Evolutionary conservation across 2,329 filamentous ascomycete species (phyloP), one percentile per base, ranked within the genome.

Genomic region (Xylariales sp.): DNA sequence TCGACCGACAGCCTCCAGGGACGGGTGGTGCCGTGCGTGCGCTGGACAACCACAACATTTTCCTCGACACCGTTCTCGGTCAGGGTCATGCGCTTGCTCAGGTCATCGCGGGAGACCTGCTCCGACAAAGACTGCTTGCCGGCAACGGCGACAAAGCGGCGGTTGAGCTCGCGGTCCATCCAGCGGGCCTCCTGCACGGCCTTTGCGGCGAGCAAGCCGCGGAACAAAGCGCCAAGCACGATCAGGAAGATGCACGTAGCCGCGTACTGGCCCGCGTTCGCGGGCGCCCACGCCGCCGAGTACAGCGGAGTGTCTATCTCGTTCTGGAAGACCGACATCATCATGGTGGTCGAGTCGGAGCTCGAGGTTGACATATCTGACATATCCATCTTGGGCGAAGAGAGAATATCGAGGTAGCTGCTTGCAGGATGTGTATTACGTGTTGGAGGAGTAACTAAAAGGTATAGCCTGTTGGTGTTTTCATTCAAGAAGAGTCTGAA

Each of bases 221-320:
- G 85, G 54, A 83, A 81, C 40, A 84, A 54, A 43, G 82, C 69
- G 43, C 81, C 82, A 36, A 97, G 80, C 30, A 85, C 51, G 57
- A 95, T 81, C 42, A 96, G 75, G 65, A 96, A 96, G 60, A 96
- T 86, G 69, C 91, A 95, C 19, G 88, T 95, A 40, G 81, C 91
- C 2, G 88, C 88, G 62, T 96, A 97, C 42, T 74, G 67, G 50
- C 83, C 88, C 5, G 73, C 67, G 24, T 67, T 81, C 19, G 57
- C 63, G 5, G 91, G 91, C 3, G 85, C 84, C 88, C 90, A 97
- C 37, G 69, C 59, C 16, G 64, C 59, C 13, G 86, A 82, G 66
- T 67, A 79, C 42, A 79, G 68, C 1, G 75, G 58, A 5, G 74
- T 77, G 37, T 52, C 50, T 33, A 60, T 63, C 41, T 63, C 52